phyloP scores from a whole-genome alignment of 179 eudicot genomes.

The Carnegiea gigantea region DNA sequence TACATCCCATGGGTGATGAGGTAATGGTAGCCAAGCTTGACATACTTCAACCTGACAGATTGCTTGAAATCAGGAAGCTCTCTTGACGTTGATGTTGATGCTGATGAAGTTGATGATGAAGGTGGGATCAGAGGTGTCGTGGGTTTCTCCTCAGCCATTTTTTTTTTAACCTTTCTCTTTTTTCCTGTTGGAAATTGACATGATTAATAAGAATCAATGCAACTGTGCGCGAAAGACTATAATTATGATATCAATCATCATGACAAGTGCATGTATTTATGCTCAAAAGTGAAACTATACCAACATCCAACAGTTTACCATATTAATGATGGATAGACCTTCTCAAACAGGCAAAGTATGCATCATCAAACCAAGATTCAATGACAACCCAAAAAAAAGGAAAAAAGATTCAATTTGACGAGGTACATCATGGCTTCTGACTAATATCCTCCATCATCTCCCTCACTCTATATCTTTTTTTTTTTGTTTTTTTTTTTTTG shows the following conservation, averaged over 20 bases:
- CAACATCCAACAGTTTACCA: background rate
- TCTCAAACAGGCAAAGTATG: background rate
- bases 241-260: conserved; percentile 7
- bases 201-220: background rate
- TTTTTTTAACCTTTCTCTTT: background rate
- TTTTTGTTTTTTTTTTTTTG: too few species aligned
- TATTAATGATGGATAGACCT: background rate
- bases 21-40: conserved; percentile 61
- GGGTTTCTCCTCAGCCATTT: conserved; percentile 8
- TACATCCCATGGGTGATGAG: conserved; percentile 58
- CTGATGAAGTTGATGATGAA: background rate
- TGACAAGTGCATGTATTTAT: background rate
- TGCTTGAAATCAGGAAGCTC: conserved; percentile 64
- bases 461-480: too few species aligned
- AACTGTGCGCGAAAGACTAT: background rate
- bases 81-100: background rate
- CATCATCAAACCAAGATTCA: background rate
- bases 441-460: background rate
- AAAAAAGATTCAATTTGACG: too few species aligned
- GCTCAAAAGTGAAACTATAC: conserved; percentile 2
- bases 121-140: conserved; percentile 3
- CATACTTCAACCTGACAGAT: conserved; percentile 58
- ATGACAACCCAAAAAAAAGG: too few species aligned
- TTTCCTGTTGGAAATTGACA: background rate
- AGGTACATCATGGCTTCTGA: background rate